Percentiles rank a stretch among this genome's conserved stretches.
Evolutionary conservation across 345 rosid genomes (phyloP).

Genomic region (Xanthoceras sorbifolium): DNA sequence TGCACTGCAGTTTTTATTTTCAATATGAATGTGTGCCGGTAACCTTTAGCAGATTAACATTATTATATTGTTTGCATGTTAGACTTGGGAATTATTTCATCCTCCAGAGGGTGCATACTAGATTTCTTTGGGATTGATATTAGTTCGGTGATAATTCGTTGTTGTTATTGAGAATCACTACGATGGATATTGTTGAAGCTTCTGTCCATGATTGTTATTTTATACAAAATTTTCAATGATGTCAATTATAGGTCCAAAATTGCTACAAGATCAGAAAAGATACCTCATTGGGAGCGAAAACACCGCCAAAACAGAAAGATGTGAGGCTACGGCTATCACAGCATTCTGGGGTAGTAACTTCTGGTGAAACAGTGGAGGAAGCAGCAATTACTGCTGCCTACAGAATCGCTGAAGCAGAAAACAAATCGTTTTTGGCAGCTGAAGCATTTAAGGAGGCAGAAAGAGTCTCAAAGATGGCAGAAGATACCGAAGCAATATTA

Average conservation of each 20-base stretch:
- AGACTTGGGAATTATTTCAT: too few species aligned
- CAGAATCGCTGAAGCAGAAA: conserved; percentile 70
- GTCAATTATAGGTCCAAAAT: conserved; percentile 57
- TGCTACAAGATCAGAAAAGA: conserved; percentile 51
- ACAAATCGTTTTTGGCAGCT: conserved; percentile 50
- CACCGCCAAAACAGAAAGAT: conserved; percentile 52
- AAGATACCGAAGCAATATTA: conserved; percentile 46
- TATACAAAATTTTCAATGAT: neutral
- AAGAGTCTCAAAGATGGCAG: conserved; percentile 49
- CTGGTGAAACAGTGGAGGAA: conserved; percentile 41
- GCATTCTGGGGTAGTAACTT: conserved; percentile 22
- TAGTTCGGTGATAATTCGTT: neutral
- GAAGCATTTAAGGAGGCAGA: conserved; percentile 58
- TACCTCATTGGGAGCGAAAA: conserved; percentile 33
- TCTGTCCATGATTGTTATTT: neutral
- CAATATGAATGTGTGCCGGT: too few species aligned
- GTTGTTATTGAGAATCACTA: neutral
- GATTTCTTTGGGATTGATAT: neutral
- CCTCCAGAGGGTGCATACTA: neutral
- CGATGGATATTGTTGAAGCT: neutral
- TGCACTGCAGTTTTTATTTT: neutral
- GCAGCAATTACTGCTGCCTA: conserved; percentile 64
- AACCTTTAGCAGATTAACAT: neutral
- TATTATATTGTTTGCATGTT: too few species aligned
- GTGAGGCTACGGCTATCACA: conserved; percentile 29